Conservation (phyloP, 305 asterid species). For the Fraxinus sp. region DNA sequence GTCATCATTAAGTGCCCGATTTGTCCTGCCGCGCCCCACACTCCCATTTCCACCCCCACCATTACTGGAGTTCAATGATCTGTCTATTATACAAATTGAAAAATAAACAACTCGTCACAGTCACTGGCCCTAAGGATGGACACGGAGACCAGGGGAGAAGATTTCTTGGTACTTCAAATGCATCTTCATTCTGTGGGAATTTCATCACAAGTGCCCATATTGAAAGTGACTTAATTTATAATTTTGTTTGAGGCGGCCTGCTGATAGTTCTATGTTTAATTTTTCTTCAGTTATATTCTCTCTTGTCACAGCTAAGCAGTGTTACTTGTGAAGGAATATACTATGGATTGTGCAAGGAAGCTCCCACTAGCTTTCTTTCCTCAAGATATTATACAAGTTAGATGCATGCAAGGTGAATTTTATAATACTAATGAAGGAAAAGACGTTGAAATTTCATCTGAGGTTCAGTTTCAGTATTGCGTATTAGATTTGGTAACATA, state of each 20-base stretch:
- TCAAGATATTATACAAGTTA: not conserved
- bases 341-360: not conserved
- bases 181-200: not conserved
- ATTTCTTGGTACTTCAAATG: not conserved
- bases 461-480: not conserved
- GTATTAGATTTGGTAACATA: not conserved
- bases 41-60: too few species aligned
- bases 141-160: not conserved
- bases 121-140: not conserved
- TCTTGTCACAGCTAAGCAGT: not conserved
- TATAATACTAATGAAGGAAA: not conserved
- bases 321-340: not conserved
- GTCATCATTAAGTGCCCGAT: too few species aligned
- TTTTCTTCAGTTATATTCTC: constrained; percentile 2
- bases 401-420: not conserved
- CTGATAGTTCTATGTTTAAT: not conserved
- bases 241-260: not conserved
- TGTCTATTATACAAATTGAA: too few species aligned
- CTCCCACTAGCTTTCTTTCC: not conserved
- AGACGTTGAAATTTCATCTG: not conserved
- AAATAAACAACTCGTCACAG: not conserved
- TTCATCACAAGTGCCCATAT: not conserved
- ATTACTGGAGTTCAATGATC: too few species aligned
- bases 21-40: too few species aligned
- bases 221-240: not conserved